phyloP scores from a whole-genome alignment of 2,329 filamentous ascomycete species.

The Dactylonectria macrodidyma region DNA sequence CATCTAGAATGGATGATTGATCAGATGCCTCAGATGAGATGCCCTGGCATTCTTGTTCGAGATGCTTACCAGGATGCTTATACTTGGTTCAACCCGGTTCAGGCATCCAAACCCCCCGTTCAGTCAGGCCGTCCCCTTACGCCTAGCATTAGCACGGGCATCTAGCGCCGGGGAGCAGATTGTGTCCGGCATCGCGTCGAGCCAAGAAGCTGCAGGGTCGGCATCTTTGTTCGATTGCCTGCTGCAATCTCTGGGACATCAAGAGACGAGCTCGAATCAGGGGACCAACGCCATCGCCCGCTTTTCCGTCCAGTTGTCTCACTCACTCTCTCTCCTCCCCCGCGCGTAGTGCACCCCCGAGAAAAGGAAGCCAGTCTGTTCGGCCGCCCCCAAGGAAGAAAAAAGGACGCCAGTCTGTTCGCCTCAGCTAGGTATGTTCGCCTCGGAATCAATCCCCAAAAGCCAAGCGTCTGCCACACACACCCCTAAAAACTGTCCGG shows the following conservation, averaged over 20 bases:
- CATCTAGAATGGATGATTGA: too few relatives aligned
- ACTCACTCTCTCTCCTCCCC: not conserved
- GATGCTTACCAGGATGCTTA: too few relatives aligned
- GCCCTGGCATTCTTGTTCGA: too few relatives aligned
- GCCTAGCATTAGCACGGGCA: not conserved
- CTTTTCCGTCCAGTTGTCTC: not conserved
- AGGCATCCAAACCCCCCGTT: too few relatives aligned
- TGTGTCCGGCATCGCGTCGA: not conserved
- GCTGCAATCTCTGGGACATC: conserved; percentile 10
- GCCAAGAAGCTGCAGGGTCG: not conserved
- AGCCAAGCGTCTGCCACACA: too few relatives aligned
- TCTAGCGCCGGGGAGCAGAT: conserved; percentile 6
- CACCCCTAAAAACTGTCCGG: too few relatives aligned
- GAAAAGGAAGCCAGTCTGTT: not conserved
- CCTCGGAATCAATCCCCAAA: too few relatives aligned
- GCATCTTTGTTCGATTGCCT: conserved; percentile 1
- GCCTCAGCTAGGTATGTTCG: too few relatives aligned
- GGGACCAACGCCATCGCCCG: not conserved
- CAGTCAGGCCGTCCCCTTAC: not conserved
- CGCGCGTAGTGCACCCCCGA: not conserved
- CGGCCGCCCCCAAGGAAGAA: not conserved
- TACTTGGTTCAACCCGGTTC: too few relatives aligned
- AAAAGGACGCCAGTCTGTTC: too few relatives aligned
- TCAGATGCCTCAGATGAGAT: too few relatives aligned
- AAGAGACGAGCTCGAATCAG: not conserved